Conservation (phyloP, 148 eudicot genomes). For the Heliosperma pusillum region DNA sequence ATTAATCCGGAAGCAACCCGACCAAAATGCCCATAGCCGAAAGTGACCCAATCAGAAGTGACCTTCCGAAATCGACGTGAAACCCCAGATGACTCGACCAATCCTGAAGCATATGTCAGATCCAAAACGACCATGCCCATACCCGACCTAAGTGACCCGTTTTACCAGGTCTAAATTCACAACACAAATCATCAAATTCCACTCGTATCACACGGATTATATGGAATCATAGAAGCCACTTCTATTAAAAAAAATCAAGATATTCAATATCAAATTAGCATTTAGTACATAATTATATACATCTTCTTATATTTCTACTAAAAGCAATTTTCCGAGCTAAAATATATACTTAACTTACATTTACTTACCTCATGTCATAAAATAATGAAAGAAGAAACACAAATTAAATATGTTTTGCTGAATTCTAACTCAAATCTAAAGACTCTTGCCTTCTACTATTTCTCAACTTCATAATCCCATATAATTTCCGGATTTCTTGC, state of each 20-base stretch:
- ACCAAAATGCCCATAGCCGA: no score
- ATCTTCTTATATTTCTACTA: not conserved
- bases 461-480: slow-evolving; percentile 39
- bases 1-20: no score
- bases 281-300: not conserved
- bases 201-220: no score
- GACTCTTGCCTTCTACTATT: slow-evolving; percentile 38
- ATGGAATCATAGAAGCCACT: no score
- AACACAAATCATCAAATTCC: no score
- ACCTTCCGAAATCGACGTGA: no score
- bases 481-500: slow-evolving; percentile 45
- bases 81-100: slow-evolving; percentile 25
- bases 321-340: not conserved
- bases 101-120: no score
- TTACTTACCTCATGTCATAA: not conserved
- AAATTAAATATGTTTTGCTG: not conserved
- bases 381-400: not conserved
- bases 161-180: no score
- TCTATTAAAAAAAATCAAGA: not conserved
- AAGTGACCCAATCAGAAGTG: no score
- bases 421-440: slow-evolving; percentile 17
- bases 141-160: no score
- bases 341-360: not conserved
- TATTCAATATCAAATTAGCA: not conserved
- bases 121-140: no score